A percentile compares a stretch with the other conserved stretches of the same genome.
Evolutionary conservation across 108 stramenopile species (phyloP).

Genomic region (Schizochytrium sp.): DNA sequence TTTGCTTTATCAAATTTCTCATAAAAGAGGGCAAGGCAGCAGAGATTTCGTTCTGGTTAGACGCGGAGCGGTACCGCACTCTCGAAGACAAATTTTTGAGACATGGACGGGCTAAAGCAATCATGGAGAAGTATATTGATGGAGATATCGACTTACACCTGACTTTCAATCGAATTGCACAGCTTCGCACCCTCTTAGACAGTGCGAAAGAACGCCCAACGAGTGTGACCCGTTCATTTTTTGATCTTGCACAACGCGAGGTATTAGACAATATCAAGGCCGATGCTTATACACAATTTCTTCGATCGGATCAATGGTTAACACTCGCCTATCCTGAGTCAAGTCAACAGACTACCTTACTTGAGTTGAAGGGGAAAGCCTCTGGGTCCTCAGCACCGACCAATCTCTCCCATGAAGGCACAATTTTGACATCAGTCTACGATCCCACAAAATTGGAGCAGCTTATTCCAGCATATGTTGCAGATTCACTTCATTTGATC

Average conservation of each 20-base stretch:
- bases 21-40: not conserved
- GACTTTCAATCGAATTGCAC: not conserved
- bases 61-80: conserved; percentile 37
- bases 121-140: conserved; percentile 2
- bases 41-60: conserved; percentile 52
- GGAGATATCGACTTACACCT: not conserved
- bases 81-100: not conserved
- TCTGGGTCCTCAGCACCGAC: not conserved
- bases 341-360: not conserved
- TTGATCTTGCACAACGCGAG: conserved; percentile 38
- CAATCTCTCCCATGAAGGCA: no score
- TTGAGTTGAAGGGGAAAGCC: not conserved
- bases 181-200: not conserved
- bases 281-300: conserved; percentile 17
- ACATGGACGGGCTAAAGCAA: not conserved
- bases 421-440: not conserved
- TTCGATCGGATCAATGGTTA: conserved; percentile 43
- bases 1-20: not conserved
- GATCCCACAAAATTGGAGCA: not conserved
- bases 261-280: conserved; percentile 24
- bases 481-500: not conserved
- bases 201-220: not conserved
- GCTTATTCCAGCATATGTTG: not conserved
- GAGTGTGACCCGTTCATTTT: not conserved
- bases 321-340: not conserved